A percentile compares a stretch with the other conserved stretches of the same genome.
Evolutionary conservation across 2,329 filamentous ascomycete genomes (phyloP).

Genomic region (Coniochaeta ligniaria): DNA sequence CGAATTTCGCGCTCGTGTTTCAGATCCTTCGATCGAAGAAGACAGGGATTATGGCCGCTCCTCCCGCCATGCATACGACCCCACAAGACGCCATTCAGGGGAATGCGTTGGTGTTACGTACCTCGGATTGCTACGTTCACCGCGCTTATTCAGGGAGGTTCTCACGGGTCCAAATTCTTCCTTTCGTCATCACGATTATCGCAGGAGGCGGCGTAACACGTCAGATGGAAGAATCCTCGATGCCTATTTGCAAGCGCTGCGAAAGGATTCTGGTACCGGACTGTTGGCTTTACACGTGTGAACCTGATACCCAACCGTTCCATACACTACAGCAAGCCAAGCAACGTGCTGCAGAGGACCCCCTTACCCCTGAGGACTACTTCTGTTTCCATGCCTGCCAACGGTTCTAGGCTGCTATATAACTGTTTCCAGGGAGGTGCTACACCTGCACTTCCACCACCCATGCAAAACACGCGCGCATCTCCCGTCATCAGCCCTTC

Average conservation of each 20-base stretch:
- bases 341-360: background rate
- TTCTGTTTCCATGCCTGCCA: background rate
- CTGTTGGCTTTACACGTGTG: background rate
- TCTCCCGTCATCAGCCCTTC: background rate
- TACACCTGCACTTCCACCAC: background rate
- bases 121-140: background rate
- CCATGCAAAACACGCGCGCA: background rate
- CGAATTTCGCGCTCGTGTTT: background rate
- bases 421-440: too few species aligned
- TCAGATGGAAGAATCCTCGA: background rate
- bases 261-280: background rate
- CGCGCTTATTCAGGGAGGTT: background rate
- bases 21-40: background rate
- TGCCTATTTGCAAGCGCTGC: background rate
- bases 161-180: background rate
- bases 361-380: background rate
- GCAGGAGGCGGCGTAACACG: background rate
- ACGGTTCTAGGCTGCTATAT: background rate
- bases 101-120: background rate
- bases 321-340: background rate
- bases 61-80: background rate
- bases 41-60: background rate
- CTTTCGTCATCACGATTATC: background rate
- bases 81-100: background rate
- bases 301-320: background rate